Base-by-base conservation (phyloP, 257 asterid species). In the Penstemon eatonii region DNA sequence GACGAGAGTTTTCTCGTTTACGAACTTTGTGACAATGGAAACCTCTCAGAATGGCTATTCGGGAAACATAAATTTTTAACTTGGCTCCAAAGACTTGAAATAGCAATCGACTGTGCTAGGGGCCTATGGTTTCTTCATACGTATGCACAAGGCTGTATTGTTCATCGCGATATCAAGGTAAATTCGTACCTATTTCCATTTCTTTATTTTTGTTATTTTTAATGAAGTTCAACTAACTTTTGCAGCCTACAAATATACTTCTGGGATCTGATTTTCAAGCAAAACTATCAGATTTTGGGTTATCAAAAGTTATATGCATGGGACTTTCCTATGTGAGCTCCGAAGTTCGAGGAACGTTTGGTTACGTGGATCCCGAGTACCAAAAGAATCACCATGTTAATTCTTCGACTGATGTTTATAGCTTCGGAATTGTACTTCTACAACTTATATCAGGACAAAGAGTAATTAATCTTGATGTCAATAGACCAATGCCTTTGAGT, bases 351-450 rank as follows among this genome's bases (percentile, higher is more conserved):
- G 96, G 97, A 13, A 86, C 97, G 66, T 88, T 88, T 72, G 95
- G 97, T 5, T 90, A 90, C 43, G 92, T 90, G 53, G 97, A 90
- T 68, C 97, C 97, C 3, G 97, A 88, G 73, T 90, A 90, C 79
- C 92, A 84, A 73, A 84, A 75, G 78, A 78, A 90, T 38, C 86
- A 78, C 3, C 97, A 61, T 9, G 96, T 90, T 10, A 88, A 90
- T 65, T 69, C 96, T 13, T 86, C 87, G 0, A 89, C 87, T 5
- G 96, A 90, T 67, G 97, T 90, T 36, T 90, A 90, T 19, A 88
- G 97, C 51, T 90, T 86, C 18, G 95, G 96, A 7, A 75, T 88
- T 40, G 97, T 90, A 8, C 86, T 90, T 41, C 79, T 88, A 11
- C 96, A 90, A 67, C 76, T 88, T 62, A 25, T 90, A 56, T 90